Percentiles rank a stretch among this genome's conserved stretches.
Conservation (phyloP, 148 eudicot genomes). For the Chenopodium quinoa region DNA sequence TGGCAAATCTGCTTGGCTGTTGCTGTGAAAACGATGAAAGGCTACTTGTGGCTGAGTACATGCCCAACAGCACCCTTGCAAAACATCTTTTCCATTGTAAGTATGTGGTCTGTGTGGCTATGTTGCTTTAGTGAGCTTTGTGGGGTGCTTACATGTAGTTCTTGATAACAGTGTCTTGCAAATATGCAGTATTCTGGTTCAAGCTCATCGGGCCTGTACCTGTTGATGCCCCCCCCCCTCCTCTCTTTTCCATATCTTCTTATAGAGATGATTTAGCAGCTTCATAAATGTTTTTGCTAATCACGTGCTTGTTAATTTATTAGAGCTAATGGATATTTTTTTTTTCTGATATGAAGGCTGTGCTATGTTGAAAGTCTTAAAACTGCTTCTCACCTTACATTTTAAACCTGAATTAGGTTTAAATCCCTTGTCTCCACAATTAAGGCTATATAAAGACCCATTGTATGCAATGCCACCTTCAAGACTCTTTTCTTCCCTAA, state of each 20-base stretch:
- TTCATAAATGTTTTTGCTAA: not conserved
- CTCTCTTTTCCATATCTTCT: too few species aligned
- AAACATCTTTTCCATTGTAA: conserved; percentile 80
- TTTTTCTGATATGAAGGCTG: not conserved
- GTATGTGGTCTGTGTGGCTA: conserved; percentile 1
- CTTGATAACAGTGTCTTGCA: not conserved
- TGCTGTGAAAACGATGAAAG: conserved; percentile 71
- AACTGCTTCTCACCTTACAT: not conserved
- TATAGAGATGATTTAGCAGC: not conserved
- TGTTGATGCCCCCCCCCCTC: not conserved
- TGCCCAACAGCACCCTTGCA: conserved; percentile 70
- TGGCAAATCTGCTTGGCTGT: conserved; percentile 69
- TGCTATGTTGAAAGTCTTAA: not conserved
- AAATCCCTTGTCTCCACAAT: not conserved
- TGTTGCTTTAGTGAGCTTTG: not conserved
- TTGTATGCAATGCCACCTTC: not conserved
- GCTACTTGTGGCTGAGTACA: conserved; percentile 67
- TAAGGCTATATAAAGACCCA: not conserved
- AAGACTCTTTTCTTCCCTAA: not conserved
- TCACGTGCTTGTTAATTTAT: not conserved
- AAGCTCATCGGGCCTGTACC: not conserved
- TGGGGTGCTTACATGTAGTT: not conserved
- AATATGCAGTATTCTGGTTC: not conserved
- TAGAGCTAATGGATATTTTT: not conserved
- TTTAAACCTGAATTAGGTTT: not conserved